Evolutionary conservation across 345 rosid species (phyloP).

Genomic region (Crucihimalaya himalaica): DNA sequence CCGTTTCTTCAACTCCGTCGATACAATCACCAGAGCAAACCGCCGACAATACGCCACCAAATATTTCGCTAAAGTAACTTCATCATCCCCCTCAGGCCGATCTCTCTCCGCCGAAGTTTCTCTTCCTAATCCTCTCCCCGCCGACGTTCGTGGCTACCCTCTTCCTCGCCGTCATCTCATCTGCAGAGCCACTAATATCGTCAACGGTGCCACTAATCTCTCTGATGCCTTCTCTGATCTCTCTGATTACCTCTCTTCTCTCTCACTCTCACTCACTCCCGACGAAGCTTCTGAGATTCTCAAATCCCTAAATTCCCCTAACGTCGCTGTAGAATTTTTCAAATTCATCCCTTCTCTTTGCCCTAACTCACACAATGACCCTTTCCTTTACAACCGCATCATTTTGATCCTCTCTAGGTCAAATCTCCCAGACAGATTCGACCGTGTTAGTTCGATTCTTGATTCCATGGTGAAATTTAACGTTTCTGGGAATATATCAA

Average conservation of each 20-base stretch:
- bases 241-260: conserved; percentile 60
- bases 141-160: conserved; percentile 75
- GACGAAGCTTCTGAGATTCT: conserved; percentile 79
- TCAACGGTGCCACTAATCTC: conserved; percentile 29
- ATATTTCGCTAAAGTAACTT: conserved; percentile 74
- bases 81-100: conserved; percentile 77
- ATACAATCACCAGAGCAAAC: neutral
- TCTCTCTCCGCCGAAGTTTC: conserved; percentile 73
- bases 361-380: conserved; percentile 56
- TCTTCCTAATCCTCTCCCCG: conserved; percentile 52
- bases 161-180: conserved; percentile 77
- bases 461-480: conserved; percentile 59
- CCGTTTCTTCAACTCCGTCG: conserved; percentile 19
- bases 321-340: conserved; percentile 71
- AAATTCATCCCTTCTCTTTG: conserved; percentile 54
- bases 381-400: conserved; percentile 69
- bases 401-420: conserved; percentile 78
- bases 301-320: conserved; percentile 75
- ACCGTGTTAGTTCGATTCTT: conserved; percentile 53
- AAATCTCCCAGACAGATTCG: conserved; percentile 46
- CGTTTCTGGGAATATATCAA: conserved; percentile 67
- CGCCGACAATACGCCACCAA: conserved; percentile 67
- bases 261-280: conserved; percentile 63
- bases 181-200: conserved; percentile 69
- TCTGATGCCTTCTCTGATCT: conserved; percentile 49